A percentile compares a stretch with the other conserved stretches of the same genome.
These are phyloP conservation scores for Phytophthora crassamura DNA, from an alignment of 352 stramenopile species.

Conservation along the genomic window DNA sequence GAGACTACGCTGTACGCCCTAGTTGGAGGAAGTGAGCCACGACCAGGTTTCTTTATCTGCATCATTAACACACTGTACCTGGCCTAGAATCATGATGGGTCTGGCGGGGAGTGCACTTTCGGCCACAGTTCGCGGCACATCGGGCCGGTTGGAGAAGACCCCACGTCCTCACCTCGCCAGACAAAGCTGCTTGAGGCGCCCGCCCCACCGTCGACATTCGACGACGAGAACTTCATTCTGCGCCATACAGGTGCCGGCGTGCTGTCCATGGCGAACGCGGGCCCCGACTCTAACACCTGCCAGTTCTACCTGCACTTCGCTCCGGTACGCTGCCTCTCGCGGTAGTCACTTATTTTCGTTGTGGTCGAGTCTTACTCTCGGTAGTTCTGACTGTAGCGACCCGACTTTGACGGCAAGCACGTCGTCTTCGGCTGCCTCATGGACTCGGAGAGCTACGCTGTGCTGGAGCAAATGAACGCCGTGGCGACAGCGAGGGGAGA, in stretches of 20 bases:
- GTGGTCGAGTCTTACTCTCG: not conserved
- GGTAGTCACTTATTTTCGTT: not conserved
- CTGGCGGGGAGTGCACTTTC: constrained; percentile 90
- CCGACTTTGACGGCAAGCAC: constrained; percentile 79
- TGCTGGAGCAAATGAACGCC: constrained; percentile 55
- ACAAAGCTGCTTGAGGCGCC: constrained; percentile 20
- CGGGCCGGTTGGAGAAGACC: constrained; percentile 13
- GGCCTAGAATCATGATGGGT: constrained; percentile 75
- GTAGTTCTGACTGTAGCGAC: constrained; percentile 23
- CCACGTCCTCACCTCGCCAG: constrained; percentile 1
- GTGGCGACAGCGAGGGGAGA: constrained; percentile 59
- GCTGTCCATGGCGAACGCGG: constrained; percentile 95
- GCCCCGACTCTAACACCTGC: constrained; percentile 94
- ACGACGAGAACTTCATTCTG: constrained; percentile 96
- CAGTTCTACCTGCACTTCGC: constrained; percentile 95
- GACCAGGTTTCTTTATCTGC: not conserved
- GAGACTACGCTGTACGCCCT: constrained; percentile 83
- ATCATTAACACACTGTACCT: constrained; percentile 33
- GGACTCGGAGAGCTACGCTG: constrained; percentile 52
- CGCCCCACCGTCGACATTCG: constrained; percentile 60
- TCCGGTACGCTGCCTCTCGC: constrained; percentile 28
- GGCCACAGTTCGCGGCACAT: constrained; percentile 19
- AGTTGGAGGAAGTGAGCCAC: too few species aligned
- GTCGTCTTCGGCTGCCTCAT: constrained; percentile 79
- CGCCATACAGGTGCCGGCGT: constrained; percentile 87